Percentiles rank a stretch among this genome's conserved stretches.
Evolutionary conservation across 2,329 filamentous ascomycete species (phyloP).

Genomic region (Dothistroma pini): DNA sequence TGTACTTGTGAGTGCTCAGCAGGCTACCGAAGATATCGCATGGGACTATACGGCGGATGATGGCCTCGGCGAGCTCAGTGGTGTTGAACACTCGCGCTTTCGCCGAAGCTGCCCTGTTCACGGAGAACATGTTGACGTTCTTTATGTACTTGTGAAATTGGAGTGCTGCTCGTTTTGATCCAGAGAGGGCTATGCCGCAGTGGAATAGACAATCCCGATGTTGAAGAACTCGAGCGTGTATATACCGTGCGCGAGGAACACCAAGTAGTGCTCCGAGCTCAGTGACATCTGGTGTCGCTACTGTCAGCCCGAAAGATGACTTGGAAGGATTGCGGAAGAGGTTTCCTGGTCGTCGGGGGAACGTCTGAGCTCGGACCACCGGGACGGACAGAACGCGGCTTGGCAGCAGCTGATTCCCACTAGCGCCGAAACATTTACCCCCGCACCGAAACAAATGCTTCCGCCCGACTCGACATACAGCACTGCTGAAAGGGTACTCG

Average conservation of each 20-base stretch:
- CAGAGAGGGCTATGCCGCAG: not conserved
- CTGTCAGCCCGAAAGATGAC: too few species aligned
- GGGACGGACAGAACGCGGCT: not conserved
- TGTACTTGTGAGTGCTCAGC: not conserved
- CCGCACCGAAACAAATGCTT: too few species aligned
- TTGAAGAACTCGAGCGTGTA: too few species aligned
- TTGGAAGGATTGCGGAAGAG: too few species aligned
- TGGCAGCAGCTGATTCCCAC: not conserved
- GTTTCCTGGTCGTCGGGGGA: not conserved
- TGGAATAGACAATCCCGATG: too few species aligned
- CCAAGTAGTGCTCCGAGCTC: too few species aligned
- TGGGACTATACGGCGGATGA: not conserved
- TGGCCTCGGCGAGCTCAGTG: not conserved
- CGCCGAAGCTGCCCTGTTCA: not conserved
- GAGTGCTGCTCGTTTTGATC: not conserved
- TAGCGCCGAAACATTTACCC: not conserved
- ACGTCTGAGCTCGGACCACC: not conserved
- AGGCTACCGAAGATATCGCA: not conserved
- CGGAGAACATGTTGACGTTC: not conserved
- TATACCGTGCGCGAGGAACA: too few species aligned
- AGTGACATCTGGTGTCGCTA: too few species aligned
- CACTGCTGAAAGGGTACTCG: too few species aligned
- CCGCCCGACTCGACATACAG: too few species aligned
- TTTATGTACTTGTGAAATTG: not conserved
- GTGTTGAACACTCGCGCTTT: not conserved